Percentiles rank a stretch among this genome's conserved stretches.
phyloP scores from a whole-genome alignment of 2,329 filamentous ascomycete species.

The Monosporascus sp. region DNA sequence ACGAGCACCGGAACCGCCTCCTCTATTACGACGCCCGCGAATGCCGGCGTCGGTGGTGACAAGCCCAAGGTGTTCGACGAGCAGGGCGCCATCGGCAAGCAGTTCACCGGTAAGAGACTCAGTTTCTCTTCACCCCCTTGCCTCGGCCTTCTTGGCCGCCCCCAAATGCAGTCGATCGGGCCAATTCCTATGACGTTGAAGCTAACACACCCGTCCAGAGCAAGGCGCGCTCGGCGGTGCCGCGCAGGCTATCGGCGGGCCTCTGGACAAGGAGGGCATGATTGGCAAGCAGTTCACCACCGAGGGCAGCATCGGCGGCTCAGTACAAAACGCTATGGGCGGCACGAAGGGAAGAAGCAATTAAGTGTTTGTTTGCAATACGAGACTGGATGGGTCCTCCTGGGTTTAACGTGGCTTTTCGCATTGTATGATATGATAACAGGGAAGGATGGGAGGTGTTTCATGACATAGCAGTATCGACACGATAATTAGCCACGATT shows the following conservation, averaged over 20 bases:
- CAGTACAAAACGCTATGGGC: slow-evolving; percentile 41
- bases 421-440: background rate
- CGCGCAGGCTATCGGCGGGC: slow-evolving; percentile 46
- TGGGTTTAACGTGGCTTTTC: no score
- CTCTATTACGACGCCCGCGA: slow-evolving; percentile 24
- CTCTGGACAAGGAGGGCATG: slow-evolving; percentile 43
- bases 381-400: no score
- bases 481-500: no score
- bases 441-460: slow-evolving; percentile 13
- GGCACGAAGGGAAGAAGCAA: slow-evolving; percentile 31
- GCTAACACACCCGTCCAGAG: slow-evolving; percentile 20
- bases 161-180: background rate
- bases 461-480: background rate
- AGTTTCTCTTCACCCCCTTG: background rate
- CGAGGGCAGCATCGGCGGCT: slow-evolving; percentile 47
- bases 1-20: slow-evolving; percentile 22
- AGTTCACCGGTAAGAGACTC: slow-evolving; percentile 43
- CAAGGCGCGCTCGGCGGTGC: slow-evolving; percentile 45
- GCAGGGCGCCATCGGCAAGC: slow-evolving; percentile 46
- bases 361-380: slow-evolving; percentile 3
- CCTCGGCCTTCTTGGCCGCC: background rate
- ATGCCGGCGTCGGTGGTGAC: slow-evolving; percentile 23
- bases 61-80: slow-evolving; percentile 42
- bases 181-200: background rate
- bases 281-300: slow-evolving; percentile 52